Evolutionary conservation across 148 eudicot species (phyloP), one percentile per base, ranked within the genome.

Genomic region (Tetragonia tetragonoides): DNA sequence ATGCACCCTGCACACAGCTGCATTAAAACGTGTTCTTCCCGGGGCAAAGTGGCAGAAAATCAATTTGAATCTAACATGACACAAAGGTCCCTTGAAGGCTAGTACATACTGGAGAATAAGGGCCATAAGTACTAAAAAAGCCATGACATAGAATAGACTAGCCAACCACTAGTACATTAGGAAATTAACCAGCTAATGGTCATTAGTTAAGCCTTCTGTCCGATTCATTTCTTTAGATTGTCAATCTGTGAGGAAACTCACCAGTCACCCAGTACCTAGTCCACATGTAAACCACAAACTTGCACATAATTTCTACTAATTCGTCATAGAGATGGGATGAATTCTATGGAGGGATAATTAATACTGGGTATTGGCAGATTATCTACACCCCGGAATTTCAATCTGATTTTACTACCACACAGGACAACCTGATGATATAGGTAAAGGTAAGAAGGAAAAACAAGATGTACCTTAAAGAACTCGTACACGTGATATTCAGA

Each of bases 401-500:
- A 53, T 54, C 51, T 23, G 20, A 77, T 42, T 20, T 68, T 41
- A 40, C 9, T 39, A 11, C 34, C 24, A 59, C 37, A 61, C 15
- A 17, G 20, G 23, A 23, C 49, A 67, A 17, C 28, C 20, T 17
- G 2, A 66, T 9, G 49, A 6, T 38, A 68, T 6, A 21, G 16
- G 39, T 46, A 53, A 28, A 53, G 20, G 72, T n/a, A 69, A 34
- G 44, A 60, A 60, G 0, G 14, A 34, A 34, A 62, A 67, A 51
- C 7, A 53, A 34, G 42, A 16, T 23, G 39, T 85, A 93, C 97
- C 97, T 85, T 89, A 78, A 83, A 90, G 80, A 89, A 93, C 84
- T 93, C 97, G 28, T 93, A 91, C 20, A 93, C 93, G 23, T 93
- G 86, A 81, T 93, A 93, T 72, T 93, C 97, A 5, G 97, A 93